Percentiles rank a stretch among this genome's conserved stretches.
phyloP scores from a whole-genome alignment of 176 grass and related monocot species.

The Bonia amplexicaulis region DNA sequence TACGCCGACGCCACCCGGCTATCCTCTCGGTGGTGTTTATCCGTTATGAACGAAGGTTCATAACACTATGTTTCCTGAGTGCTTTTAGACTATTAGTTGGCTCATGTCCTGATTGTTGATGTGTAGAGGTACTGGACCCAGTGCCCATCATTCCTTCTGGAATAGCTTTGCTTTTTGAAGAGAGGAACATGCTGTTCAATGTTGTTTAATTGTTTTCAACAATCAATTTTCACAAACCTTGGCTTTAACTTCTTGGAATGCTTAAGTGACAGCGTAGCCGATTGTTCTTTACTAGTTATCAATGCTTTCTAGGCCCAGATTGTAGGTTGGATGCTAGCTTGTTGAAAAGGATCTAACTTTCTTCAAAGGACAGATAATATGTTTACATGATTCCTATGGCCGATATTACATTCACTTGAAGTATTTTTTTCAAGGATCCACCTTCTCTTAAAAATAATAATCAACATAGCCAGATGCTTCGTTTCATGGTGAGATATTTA shows the following conservation, averaged over 20 bases:
- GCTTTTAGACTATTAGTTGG: neutral
- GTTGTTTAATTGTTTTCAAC: conserved; percentile 4
- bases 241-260: neutral
- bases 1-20: too few species aligned
- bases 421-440: neutral
- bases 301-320: conserved; percentile 12
- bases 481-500: conserved; percentile 17
- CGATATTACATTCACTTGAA: neutral
- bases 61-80: neutral
- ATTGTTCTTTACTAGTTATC: neutral
- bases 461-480: neutral
- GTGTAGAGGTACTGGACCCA: neutral
- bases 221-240: neutral
- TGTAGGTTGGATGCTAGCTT: neutral
- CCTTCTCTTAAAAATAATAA: neutral
- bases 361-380: neutral
- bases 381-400: conserved; percentile 3
- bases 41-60: too few species aligned
- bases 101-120: conserved; percentile 5
- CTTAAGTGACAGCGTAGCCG: neutral
- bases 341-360: conserved; percentile 14
- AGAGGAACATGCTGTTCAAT: neutral
- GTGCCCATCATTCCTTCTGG: neutral
- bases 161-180: conserved; percentile 3
- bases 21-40: too few species aligned